Percentiles rank a stretch among this genome's conserved stretches.
phyloP scores from a whole-genome alignment of 768 basidiomycete genomes.

The Boletus rex-veris region DNA sequence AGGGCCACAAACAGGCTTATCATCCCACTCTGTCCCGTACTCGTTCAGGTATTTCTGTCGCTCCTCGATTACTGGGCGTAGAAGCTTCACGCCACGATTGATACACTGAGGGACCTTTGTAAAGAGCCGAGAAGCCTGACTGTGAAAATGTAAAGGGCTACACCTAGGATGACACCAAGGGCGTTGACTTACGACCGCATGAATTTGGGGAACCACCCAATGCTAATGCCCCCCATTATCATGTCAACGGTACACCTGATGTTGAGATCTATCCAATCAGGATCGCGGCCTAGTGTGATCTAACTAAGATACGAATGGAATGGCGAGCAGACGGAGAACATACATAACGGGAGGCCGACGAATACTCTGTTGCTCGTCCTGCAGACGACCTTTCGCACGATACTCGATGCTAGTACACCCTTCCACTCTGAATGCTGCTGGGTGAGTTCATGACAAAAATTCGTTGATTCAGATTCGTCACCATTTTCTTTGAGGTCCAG shows the following conservation, averaged over 20 bases:
- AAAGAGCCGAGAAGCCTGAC: not conserved
- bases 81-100: slow-evolving; percentile 7
- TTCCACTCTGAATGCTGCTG: not conserved
- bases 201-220: not conserved
- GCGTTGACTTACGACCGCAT: not conserved
- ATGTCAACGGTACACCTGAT: slow-evolving; percentile 32
- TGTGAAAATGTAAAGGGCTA: not conserved
- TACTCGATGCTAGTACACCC: not conserved
- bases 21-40: slow-evolving; percentile 25
- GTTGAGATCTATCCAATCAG: slow-evolving; percentile 33
- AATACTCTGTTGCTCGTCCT: not conserved
- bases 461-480: not conserved
- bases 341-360: slow-evolving; percentile 33
- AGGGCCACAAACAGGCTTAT: slow-evolving; percentile 30
- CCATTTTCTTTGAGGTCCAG: slow-evolving; percentile 23
- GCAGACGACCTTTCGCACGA: not conserved
- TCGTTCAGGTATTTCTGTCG: slow-evolving; percentile 22
- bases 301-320: not conserved
- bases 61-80: slow-evolving; percentile 32
- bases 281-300: slow-evolving; percentile 34
- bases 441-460: not conserved
- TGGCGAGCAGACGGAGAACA: not conserved
- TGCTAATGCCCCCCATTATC: not conserved
- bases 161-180: too few species aligned
- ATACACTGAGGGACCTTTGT: not conserved